A percentile compares a stretch with the other conserved stretches of the same genome.
phyloP scores from a whole-genome alignment of 1,139 yeast genomes.

The Kodamaea alishanica region DNA sequence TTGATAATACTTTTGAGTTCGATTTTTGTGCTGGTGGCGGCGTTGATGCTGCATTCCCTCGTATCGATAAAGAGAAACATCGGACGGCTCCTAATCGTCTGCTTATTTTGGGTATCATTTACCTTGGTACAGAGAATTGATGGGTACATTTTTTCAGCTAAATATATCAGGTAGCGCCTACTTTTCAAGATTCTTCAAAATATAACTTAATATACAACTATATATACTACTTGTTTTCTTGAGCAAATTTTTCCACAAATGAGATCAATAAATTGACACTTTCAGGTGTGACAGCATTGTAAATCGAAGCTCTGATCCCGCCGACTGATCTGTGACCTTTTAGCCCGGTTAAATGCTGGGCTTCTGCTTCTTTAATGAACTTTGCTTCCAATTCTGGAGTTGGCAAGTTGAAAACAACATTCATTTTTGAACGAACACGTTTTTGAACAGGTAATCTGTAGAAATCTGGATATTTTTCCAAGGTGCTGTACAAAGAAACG shows the following conservation, averaged over 20 bases:
- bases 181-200: no score
- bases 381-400: constrained; percentile 58
- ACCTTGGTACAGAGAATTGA: no score
- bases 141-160: no score
- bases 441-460: constrained; percentile 65
- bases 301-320: constrained; percentile 90
- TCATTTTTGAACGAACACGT: constrained; percentile 77
- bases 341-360: constrained; percentile 60
- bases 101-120: no score
- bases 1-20: constrained; percentile 12
- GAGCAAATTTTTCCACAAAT: constrained; percentile 64
- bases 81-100: no score
- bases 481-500: constrained; percentile 51
- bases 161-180: no score
- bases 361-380: constrained; percentile 62
- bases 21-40: neutral
- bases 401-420: constrained; percentile 80
- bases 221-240: constrained; percentile 19
- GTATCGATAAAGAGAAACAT: neutral
- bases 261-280: constrained; percentile 60
- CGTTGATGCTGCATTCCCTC: neutral
- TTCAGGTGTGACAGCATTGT: constrained; percentile 74
- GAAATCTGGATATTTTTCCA: constrained; percentile 62
- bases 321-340: constrained; percentile 98
- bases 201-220: no score